These are phyloP conservation scores for Magnusiomyces tetraspermus DNA, from an alignment of 1,139 yeast species.

Conservation along the genomic window DNA sequence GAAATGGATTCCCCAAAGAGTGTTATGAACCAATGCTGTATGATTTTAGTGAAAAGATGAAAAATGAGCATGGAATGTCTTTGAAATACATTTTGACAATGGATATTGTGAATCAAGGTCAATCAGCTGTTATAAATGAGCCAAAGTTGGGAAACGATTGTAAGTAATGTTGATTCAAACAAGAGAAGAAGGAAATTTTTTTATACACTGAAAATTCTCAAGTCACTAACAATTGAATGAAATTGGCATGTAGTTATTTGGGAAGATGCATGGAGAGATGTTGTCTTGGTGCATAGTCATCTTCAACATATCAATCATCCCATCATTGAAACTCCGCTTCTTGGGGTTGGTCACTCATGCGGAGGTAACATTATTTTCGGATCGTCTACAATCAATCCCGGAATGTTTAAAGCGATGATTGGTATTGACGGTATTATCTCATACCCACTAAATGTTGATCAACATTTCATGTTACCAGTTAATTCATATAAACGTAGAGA, in stretches of 20 bases:
- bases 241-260: conserved; percentile 8
- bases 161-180: not conserved
- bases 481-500: conserved; percentile 13
- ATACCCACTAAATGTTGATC: not conserved
- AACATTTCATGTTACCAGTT: not conserved
- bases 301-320: conserved; percentile 14
- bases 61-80: conserved; percentile 6
- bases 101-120: conserved; percentile 17
- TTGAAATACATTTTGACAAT: conserved; percentile 16
- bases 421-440: conserved; percentile 16
- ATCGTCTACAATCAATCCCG: conserved; percentile 11
- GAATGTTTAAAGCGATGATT: conserved; percentile 12
- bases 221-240: too few relatives aligned
- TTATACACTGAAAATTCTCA: too few relatives aligned
- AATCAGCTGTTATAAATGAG: conserved; percentile 15
- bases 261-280: conserved; percentile 16
- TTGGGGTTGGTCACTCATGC: conserved; percentile 18
- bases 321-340: conserved; percentile 11
- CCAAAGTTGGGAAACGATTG: conserved; percentile 15
- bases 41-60: conserved; percentile 1
- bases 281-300: conserved; percentile 10
- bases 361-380: conserved; percentile 17
- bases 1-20: conserved; percentile 13
- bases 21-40: conserved; percentile 13
- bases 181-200: too few relatives aligned